phyloP scores from a whole-genome alignment of 2,329 filamentous ascomycete species.

The Aspergillus melleus region DNA sequence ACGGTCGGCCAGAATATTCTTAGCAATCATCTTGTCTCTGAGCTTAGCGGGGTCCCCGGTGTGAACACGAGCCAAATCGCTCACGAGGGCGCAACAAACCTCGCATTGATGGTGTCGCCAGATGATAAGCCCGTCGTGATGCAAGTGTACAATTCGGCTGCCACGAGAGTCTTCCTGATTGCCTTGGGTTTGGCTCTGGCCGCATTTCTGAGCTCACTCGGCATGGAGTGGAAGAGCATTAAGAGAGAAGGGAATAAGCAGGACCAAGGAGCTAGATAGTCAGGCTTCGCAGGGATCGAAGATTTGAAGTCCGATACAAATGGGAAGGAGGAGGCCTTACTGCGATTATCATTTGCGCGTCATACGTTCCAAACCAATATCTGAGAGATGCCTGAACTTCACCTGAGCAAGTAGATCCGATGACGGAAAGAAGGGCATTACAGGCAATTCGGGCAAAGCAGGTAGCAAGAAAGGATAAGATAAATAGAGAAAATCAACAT shows the following conservation, averaged over 20 bases:
- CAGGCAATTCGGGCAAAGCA: too few relatives aligned
- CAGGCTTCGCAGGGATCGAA: not conserved
- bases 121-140: not conserved
- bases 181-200: not conserved
- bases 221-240: slow-evolving; percentile 4
- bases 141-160: not conserved
- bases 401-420: too few relatives aligned
- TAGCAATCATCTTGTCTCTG: not conserved
- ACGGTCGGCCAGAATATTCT: not conserved
- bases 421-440: too few relatives aligned
- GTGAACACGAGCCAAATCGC: not conserved
- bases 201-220: not conserved
- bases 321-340: too few relatives aligned
- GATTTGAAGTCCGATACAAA: too few relatives aligned
- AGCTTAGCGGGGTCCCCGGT: not conserved
- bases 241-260: not conserved
- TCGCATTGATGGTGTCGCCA: not conserved
- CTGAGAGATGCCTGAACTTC: too few relatives aligned
- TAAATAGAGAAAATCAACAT: too few relatives aligned
- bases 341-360: too few relatives aligned
- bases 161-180: not conserved
- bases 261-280: not conserved
- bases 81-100: not conserved
- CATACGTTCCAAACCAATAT: too few relatives aligned
- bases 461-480: too few relatives aligned